Base-by-base conservation (phyloP, 306 rosid genomes). In the Senna tora region DNA sequence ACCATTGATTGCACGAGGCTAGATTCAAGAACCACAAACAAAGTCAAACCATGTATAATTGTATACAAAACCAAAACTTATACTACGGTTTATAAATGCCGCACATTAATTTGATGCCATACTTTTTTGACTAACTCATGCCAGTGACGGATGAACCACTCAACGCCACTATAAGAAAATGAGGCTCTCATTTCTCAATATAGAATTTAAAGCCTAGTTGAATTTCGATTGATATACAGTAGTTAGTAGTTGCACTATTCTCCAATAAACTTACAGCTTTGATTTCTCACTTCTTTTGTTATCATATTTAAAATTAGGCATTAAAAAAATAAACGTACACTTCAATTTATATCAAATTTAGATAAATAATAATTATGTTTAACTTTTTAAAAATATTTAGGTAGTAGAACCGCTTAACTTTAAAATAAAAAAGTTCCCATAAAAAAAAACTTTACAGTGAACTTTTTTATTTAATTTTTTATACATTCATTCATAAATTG, bases 1-100 rank as follows among this genome's bases (percentile, higher is more conserved):
- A 20, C 20, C 34, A 30, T 9, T 69, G 19, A 75, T 69, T 53
- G 73, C 57, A 13, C 62, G 68, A 63, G 7, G 61, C 62, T 12
- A 56, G 60, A 42, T 34, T 20, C 38, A 13, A 39, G 9, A 42
- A 69, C 20, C 20, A n/a, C n/a, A n/a, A 68, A 70, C 16, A 25
- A 25, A 25, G 3, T 1, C 12, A 46, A 36, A n/a, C n/a, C n/a
- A n/a, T n/a, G n/a, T n/a, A n/a, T n/a, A n/a, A n/a, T n/a, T n/a
- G 39, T 53, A 2, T 34, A 6, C 59, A 36, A 36, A 36, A 36
- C 67, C 1, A 43, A 63, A 53, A 28, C 17, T 20, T 59, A 34
- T 49, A 61, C 12, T 2, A 9, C 36, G 20, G 19, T 7, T 41
- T 41, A 19, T 5, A 42, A 22, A 17, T 63, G 53, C 13, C 30